Percentiles rank a stretch among this genome's conserved stretches.
Conservation (phyloP, 2,329 filamentous ascomycete species). For the Colletotrichum ledebouriae region DNA sequence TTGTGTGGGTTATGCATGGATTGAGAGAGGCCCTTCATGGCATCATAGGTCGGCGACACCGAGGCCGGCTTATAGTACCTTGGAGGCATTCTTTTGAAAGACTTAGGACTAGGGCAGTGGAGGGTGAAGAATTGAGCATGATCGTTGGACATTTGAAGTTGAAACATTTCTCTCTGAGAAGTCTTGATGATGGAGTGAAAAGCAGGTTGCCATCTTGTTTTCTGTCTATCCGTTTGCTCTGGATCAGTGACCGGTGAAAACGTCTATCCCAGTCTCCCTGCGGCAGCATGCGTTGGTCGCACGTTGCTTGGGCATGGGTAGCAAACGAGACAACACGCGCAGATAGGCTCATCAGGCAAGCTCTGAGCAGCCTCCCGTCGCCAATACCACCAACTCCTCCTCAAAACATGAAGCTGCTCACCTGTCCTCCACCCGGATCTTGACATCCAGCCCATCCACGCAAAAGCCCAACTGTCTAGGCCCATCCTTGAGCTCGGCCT, state of each 20-base stretch:
- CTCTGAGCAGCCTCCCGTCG: constrained; percentile 18
- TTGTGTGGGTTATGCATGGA: constrained; percentile 38
- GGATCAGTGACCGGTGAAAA: neutral
- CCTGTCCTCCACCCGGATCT: constrained; percentile 75
- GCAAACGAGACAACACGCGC: constrained; percentile 11
- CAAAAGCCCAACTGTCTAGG: constrained; percentile 87
- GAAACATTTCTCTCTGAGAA: too few species aligned
- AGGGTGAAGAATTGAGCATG: too few species aligned
- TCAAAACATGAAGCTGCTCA: constrained; percentile 31
- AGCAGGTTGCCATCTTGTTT: neutral
- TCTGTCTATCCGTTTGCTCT: constrained; percentile 14
- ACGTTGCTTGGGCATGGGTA: constrained; percentile 7
- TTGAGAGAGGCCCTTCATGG: constrained; percentile 32
- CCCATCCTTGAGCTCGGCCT: constrained; percentile 83
- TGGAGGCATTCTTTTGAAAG: constrained; percentile 3
- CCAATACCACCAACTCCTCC: neutral
- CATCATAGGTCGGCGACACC: neutral
- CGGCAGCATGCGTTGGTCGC: constrained; percentile 18
- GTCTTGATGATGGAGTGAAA: too few species aligned
- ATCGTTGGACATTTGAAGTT: too few species aligned
- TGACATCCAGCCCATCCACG: constrained; percentile 80
- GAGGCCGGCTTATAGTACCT: neutral
- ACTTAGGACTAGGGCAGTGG: neutral
- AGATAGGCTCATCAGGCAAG: constrained; percentile 2
- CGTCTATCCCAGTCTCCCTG: neutral